Conservation (phyloP, 805 yeast genomes). For the Komagataella populi region DNA sequence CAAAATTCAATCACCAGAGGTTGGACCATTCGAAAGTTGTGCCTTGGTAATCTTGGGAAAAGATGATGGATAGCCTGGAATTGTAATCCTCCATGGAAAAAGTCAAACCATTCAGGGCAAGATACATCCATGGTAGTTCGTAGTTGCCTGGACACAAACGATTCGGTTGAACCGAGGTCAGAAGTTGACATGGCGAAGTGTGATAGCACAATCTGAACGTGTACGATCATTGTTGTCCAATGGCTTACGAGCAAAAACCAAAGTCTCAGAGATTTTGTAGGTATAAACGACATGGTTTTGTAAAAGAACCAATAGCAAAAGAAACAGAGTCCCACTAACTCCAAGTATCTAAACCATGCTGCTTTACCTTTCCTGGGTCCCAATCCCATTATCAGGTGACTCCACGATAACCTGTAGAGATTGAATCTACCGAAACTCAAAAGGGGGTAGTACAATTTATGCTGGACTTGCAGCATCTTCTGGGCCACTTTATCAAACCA, state of each 20-base stretch:
- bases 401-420: conserved; percentile 72
- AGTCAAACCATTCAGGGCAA: conserved; percentile 88
- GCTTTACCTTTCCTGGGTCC: conserved; percentile 78
- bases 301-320: conserved; percentile 81
- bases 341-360: conserved; percentile 77
- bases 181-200: conserved; percentile 93
- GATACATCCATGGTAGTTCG: conserved; percentile 93
- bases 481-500: conserved; percentile 59
- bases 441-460: conserved; percentile 64
- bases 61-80: conserved; percentile 86
- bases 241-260: conserved; percentile 61
- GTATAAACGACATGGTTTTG: conserved; percentile 35
- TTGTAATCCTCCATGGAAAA: conserved; percentile 83
- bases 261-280: conserved; percentile 39
- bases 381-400: conserved; percentile 53
- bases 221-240: conserved; percentile 79
- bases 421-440: conserved; percentile 78
- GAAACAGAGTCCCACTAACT: conserved; percentile 50
- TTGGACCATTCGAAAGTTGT: conserved; percentile 69
- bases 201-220: conserved; percentile 79
- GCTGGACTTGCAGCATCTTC: conserved; percentile 46
- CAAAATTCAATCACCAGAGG: conserved; percentile 63
- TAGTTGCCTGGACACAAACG: conserved; percentile 67
- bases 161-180: conserved; percentile 69
- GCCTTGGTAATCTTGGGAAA: conserved; percentile 82